phyloP scores from a whole-genome alignment of 139 green algal genomes.

The Trebouxia sp. region DNA sequence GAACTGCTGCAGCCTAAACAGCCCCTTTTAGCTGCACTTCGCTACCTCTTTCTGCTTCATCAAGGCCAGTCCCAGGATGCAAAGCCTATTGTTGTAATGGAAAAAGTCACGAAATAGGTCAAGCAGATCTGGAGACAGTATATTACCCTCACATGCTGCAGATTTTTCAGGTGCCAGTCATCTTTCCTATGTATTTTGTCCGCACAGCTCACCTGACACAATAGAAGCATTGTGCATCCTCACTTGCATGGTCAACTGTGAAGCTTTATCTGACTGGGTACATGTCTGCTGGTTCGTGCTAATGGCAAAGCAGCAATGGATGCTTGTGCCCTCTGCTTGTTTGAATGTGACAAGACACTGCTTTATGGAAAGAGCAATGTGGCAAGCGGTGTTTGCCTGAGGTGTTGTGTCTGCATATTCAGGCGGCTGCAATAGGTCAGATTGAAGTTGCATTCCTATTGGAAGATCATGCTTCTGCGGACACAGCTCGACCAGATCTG shows the following conservation, averaged over 20 bases:
- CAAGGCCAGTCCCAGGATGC: background rate
- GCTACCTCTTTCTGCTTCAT: background rate
- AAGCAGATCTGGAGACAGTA: background rate
- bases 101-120: background rate
- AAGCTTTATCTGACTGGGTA: background rate
- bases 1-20: background rate
- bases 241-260: background rate
- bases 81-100: background rate
- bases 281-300: background rate
- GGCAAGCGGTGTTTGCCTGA: no score
- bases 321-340: background rate
- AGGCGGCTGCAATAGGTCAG: background rate
- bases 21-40: background rate
- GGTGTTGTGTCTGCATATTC: background rate
- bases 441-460: background rate
- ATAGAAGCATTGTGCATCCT: no score
- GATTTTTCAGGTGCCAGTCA: background rate
- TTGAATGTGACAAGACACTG: background rate
- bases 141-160: background rate
- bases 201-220: no score
- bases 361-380: no score
- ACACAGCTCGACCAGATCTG: background rate
- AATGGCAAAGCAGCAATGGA: background rate
- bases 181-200: background rate
- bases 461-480: background rate